Percentiles rank a stretch among this genome's conserved stretches.
Conservation (phyloP, 441 rosid genomes). For the Theobroma grandiflorum region DNA sequence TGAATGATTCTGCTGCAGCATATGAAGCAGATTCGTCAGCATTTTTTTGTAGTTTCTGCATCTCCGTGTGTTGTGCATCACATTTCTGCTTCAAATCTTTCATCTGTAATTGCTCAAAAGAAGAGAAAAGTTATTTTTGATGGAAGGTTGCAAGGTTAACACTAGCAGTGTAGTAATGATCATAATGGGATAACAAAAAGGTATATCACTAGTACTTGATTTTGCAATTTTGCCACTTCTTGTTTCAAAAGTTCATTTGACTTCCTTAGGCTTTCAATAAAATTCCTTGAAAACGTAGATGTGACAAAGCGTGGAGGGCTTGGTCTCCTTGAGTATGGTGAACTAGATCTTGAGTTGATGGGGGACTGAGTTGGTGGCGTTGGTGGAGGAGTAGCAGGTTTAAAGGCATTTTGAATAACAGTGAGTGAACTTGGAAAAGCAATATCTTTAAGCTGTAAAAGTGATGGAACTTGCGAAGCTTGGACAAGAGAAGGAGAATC, state of each 20-base stretch:
- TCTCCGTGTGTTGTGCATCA: constrained; percentile 65
- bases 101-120: constrained; percentile 48
- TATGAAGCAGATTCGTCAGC: constrained; percentile 51
- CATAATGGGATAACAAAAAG: constrained; percentile 26
- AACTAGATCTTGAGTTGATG: constrained; percentile 52
- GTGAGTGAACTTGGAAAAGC: constrained; percentile 74
- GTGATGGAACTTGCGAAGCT: constrained; percentile 84
- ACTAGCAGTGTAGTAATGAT: constrained; percentile 5
- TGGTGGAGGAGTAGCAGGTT: constrained; percentile 46
- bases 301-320: constrained; percentile 71
- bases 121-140: constrained; percentile 21
- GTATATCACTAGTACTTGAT: constrained; percentile 55
- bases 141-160: background rate
- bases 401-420: constrained; percentile 69
- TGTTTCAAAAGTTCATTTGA: constrained; percentile 81
- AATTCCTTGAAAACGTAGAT: constrained; percentile 73
- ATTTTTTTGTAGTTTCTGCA: constrained; percentile 51
- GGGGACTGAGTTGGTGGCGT: constrained; percentile 43
- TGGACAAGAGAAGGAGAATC: constrained; percentile 60
- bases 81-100: constrained; percentile 64
- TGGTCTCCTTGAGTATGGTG: constrained; percentile 74
- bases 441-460: constrained; percentile 70
- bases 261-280: constrained; percentile 86
- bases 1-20: constrained; percentile 61
- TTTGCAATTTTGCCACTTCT: constrained; percentile 74